phyloP scores from a whole-genome alignment of 78 protist species.

The Protostelium mycophagum region DNA sequence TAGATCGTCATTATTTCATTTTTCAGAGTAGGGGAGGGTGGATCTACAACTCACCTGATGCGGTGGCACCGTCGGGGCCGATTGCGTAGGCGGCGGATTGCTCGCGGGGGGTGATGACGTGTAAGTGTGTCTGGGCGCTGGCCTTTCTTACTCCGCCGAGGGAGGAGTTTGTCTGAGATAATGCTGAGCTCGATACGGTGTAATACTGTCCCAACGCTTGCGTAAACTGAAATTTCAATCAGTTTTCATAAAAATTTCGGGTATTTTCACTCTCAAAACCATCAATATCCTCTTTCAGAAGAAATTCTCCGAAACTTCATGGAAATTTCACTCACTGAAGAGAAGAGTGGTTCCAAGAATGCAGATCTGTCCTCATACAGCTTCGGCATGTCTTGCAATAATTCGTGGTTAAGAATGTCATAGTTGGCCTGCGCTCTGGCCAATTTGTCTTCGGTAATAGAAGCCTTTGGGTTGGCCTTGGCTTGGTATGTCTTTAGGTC shows the following conservation, averaged over 20 bases:
- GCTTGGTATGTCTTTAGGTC: conserved; percentile 7
- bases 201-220: background rate
- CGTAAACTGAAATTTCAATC: background rate
- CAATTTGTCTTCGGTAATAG: background rate
- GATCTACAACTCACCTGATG: too few species aligned
- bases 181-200: background rate
- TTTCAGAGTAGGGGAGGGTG: too few species aligned
- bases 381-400: background rate
- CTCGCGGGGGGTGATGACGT: background rate
- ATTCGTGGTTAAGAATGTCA: background rate
- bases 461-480: background rate
- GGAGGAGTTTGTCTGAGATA: background rate
- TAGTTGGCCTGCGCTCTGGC: background rate
- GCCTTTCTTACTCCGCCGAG: background rate
- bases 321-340: background rate
- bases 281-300: too few species aligned
- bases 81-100: background rate
- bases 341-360: background rate
- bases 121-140: background rate
- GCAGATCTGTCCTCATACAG: background rate
- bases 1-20: too few species aligned
- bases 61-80: background rate
- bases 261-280: too few species aligned
- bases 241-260: too few species aligned
- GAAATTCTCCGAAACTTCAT: background rate